Evolutionary conservation across 2,329 filamentous ascomycete genomes (phyloP).

Genomic region (Fusarium sp.): DNA sequence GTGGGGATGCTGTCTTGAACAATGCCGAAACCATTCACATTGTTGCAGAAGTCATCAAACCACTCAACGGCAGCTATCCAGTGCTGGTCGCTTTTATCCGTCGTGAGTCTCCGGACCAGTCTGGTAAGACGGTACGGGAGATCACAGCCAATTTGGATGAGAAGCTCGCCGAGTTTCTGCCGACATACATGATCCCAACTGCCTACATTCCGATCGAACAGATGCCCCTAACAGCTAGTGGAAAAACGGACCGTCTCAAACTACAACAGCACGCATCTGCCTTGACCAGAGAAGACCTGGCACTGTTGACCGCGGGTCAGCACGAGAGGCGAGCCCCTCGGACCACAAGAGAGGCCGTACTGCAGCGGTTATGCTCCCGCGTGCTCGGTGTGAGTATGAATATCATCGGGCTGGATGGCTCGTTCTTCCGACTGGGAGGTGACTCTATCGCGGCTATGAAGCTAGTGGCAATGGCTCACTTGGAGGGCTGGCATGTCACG

Average conservation of each 20-base stretch:
- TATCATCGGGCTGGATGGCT: background rate
- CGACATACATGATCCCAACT: conserved; percentile 11
- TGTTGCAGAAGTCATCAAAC: background rate
- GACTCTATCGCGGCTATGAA: conserved; percentile 63
- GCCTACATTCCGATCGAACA: background rate
- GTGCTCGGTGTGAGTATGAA: background rate
- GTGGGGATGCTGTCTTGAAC: background rate
- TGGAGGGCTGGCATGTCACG: background rate
- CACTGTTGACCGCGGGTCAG: background rate
- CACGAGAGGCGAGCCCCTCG: background rate
- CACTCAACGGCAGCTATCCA: background rate
- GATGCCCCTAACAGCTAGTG: conserved; percentile 6
- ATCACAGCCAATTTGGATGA: background rate
- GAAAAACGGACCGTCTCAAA: conserved; percentile 9
- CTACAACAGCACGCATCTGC: background rate
- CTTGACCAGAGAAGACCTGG: background rate
- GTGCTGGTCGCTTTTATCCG: too few relatives aligned
- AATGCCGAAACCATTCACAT: background rate
- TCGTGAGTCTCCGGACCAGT: background rate
- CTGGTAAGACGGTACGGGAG: background rate
- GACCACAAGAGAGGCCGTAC: background rate
- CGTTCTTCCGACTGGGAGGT: conserved; percentile 62
- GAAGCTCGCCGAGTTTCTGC: background rate
- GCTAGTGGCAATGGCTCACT: conserved; percentile 46
- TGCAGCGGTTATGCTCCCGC: background rate